A percentile compares a stretch with the other conserved stretches of the same genome.
phyloP scores from a whole-genome alignment of 108 stramenopile genomes.

The Cyclotella sp. region DNA sequence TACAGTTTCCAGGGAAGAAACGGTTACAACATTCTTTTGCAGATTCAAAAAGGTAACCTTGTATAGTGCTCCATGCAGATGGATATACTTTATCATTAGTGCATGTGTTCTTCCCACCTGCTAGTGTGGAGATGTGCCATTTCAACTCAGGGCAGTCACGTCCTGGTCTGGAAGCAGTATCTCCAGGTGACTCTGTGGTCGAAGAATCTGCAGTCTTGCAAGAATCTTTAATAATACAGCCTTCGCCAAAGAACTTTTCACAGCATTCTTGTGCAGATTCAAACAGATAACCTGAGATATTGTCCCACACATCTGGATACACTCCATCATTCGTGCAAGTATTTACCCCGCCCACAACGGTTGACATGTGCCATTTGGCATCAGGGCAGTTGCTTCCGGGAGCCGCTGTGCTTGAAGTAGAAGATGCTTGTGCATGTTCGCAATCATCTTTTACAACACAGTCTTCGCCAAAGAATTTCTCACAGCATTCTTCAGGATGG shows the following conservation, averaged over 20 bases:
- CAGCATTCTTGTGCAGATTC: conserved; percentile 7
- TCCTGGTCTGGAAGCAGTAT: background rate
- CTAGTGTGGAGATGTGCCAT: conserved; percentile 9
- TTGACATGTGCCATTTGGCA: conserved; percentile 1
- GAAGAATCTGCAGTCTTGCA: background rate
- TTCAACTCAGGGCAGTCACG: conserved; percentile 1
- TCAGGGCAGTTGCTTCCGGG: background rate
- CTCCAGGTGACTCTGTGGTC: background rate
- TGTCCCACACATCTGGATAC: background rate
- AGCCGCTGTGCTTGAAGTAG: background rate
- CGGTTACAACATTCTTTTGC: background rate
- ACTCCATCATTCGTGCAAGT: background rate
- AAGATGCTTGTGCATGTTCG: background rate
- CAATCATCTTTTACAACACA: background rate
- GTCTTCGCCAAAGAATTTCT: background rate
- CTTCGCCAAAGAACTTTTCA: background rate
- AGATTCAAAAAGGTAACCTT: background rate
- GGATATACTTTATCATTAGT: conserved; percentile 3
- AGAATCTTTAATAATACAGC: background rate
- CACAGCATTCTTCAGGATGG: background rate
- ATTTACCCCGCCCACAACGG: background rate
- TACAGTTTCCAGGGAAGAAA: background rate
- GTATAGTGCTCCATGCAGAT: background rate
- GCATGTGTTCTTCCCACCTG: background rate
- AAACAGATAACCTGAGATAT: background rate